A percentile compares a stretch with the other conserved stretches of the same genome.
Evolutionary conservation across 1,284 basidiomycete species (phyloP).

Genomic region (Cystobasidium pallidum): DNA sequence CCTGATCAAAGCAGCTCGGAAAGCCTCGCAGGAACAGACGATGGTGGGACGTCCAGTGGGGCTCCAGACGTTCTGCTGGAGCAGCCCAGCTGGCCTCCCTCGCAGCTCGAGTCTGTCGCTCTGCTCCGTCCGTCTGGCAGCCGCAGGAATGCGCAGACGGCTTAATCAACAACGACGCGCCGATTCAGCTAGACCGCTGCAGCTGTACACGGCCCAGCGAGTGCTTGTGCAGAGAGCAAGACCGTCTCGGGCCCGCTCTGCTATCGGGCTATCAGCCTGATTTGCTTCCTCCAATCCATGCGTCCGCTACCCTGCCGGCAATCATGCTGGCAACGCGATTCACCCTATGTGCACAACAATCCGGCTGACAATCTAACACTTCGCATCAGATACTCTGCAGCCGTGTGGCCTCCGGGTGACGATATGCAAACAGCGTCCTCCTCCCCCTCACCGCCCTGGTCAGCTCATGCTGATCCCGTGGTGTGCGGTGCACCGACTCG

Average conservation of each 20-base stretch:
- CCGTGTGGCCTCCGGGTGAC: neutral
- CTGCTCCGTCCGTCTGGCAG: neutral
- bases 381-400: neutral
- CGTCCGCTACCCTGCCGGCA: neutral
- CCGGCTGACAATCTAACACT: neutral
- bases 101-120: too few relatives aligned
- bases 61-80: neutral
- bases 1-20: neutral
- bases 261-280: neutral
- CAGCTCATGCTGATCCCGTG: neutral
- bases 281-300: neutral
- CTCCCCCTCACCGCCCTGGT: neutral
- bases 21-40: neutral
- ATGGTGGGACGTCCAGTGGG: neutral
- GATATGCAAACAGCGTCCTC: conserved; percentile 4
- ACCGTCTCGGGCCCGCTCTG: neutral
- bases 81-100: too few relatives aligned
- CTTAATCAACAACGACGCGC: too few relatives aligned
- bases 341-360: neutral
- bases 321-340: neutral
- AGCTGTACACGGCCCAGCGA: too few relatives aligned
- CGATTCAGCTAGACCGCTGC: too few relatives aligned
- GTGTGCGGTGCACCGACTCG: too few relatives aligned
- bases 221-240: too few relatives aligned
- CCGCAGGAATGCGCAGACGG: conserved; percentile 5